Conservation (phyloP, 257 asterid genomes). For the Phtheirospermum japonicum region DNA sequence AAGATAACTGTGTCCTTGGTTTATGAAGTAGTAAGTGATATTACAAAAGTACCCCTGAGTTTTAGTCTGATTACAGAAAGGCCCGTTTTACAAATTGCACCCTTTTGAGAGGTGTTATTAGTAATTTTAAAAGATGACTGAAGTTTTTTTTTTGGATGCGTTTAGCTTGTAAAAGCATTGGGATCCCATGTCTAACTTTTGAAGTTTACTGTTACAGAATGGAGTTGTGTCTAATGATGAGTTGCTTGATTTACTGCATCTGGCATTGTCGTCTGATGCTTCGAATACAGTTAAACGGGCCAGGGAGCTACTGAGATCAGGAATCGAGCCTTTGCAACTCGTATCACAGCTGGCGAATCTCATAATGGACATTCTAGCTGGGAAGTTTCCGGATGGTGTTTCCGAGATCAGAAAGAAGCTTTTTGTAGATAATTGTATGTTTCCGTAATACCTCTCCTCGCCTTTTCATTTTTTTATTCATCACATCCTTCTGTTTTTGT, state of each 20-base stretch:
- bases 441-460: neutral
- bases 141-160: no score
- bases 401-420: conserved; percentile 47
- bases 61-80: neutral
- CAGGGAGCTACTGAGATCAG: conserved; percentile 72
- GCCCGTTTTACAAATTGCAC: neutral
- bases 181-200: no score
- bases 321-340: conserved; percentile 89
- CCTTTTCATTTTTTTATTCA: neutral
- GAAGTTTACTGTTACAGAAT: conserved; percentile 56
- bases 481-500: no score
- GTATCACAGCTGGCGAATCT: conserved; percentile 84
- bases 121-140: no score
- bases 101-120: no score
- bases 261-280: conserved; percentile 86
- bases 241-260: conserved; percentile 68
- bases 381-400: conserved; percentile 55
- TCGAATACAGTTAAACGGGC: conserved; percentile 75
- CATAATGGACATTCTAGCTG: conserved; percentile 84
- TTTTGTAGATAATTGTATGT: conserved; percentile 60
- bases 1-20: conserved; percentile 69
- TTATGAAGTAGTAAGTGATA: conserved; percentile 67
- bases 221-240: conserved; percentile 92
- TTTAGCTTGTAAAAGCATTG: no score
- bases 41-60: neutral